phyloP scores from a whole-genome alignment of 2,329 filamentous ascomycete species.

The Penicillium fuscoglaucum region DNA sequence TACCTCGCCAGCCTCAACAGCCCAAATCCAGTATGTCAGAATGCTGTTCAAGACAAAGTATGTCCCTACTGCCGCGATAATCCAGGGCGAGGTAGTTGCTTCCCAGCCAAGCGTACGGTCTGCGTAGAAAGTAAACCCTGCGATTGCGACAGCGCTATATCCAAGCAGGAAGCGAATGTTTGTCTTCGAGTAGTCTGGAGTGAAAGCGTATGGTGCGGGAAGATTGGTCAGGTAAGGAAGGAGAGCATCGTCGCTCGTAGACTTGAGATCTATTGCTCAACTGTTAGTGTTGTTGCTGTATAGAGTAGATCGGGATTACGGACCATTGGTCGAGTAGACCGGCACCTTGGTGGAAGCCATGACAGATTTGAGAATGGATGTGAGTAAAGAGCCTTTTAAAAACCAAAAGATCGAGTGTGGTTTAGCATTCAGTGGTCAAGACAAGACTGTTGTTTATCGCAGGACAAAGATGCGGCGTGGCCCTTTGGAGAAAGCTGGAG shows the following conservation, averaged over 20 bases:
- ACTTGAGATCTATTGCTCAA: conserved; percentile 75
- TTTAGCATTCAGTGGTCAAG: neutral
- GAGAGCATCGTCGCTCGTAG: conserved; percentile 92
- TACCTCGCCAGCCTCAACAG: conserved; percentile 76
- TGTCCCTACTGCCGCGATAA: conserved; percentile 71
- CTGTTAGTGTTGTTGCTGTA: conserved; percentile 8
- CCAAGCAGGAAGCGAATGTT: conserved; percentile 83
- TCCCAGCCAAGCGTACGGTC: conserved; percentile 94
- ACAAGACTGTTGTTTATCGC: conserved; percentile 18
- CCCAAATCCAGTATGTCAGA: conserved; percentile 81
- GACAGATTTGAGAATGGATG: neutral
- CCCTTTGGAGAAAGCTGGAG: conserved; percentile 34
- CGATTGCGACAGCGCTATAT: conserved; percentile 76
- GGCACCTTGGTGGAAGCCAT: conserved; percentile 42
- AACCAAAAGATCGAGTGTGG: neutral
- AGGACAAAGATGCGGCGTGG: conserved; percentile 37
- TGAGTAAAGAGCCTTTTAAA: neutral
- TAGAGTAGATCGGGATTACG: conserved; percentile 22
- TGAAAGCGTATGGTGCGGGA: conserved; percentile 62
- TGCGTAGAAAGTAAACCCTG: conserved; percentile 81
- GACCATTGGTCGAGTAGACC: conserved; percentile 49
- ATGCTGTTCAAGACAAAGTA: conserved; percentile 78
- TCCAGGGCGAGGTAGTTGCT: conserved; percentile 72
- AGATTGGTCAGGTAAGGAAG: conserved; percentile 89
- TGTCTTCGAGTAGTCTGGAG: conserved; percentile 74